Evolutionary conservation across 2,329 filamentous ascomycete genomes (phyloP), one percentile per base, ranked within the genome.

Genomic region (Septoria petroselini): DNA sequence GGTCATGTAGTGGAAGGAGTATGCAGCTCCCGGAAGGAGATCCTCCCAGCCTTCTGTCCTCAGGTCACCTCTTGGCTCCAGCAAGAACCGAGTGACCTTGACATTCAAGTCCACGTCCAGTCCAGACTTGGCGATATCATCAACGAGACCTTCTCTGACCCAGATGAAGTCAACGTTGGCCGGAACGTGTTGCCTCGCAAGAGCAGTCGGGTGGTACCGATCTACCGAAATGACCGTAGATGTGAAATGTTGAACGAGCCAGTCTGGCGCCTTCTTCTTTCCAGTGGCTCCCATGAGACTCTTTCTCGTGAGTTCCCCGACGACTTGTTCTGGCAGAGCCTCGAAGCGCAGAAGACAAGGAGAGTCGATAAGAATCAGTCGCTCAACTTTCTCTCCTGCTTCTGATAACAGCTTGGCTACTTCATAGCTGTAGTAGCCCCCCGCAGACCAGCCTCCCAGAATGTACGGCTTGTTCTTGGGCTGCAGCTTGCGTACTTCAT

Each of bases 361-460:
- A 29, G 61, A 62, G 40, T 65, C 62, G 17, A 65, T 64, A 11
- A 65, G 37, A 12, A 65, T 62, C 41, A 65, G 48, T 27, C 56
- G 35, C 37, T 63, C 60, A 3, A 64, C 53, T 38, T 59, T 61
- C 41, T 63, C 58, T 7, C 62, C 62, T 1, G 46, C 49, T 7
- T 34, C 52, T 2, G 42, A 54, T 8, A 65, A 48, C 15, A 63
- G 45, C 48, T 61, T 63, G 7, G 60, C 55, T 12, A 60, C 57
- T 52, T 64, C 65, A 44, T 57, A 88, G 34, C 85, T 84, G 52
- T 84, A 82, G 40, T 88, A 83, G 29, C 86, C 85, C 19, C 86
- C 86, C 1, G 84, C 85, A n/a, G 81, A 86, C 86, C 85, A 90
- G 18, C 86, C 86, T 12, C 81, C 79, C 1, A 89, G 69, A 42